Conservation (phyloP, 2,329 filamentous ascomycete genomes). For the Stachybotrys chartarum region DNA sequence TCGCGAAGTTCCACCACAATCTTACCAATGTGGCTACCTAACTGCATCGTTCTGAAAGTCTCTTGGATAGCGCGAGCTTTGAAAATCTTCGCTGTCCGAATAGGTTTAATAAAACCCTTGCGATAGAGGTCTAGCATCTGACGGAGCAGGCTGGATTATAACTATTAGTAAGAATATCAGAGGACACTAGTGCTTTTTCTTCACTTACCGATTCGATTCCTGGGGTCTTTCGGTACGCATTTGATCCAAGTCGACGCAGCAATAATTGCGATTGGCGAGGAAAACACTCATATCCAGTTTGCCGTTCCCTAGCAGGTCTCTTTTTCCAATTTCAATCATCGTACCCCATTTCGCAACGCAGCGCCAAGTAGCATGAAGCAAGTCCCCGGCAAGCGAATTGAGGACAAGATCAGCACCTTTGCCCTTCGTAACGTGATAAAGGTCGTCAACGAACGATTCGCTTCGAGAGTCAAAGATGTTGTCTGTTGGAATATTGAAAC, state of each 20-base stretch:
- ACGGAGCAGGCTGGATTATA: neutral
- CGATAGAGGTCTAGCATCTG: neutral
- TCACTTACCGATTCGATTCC: neutral
- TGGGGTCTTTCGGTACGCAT: neutral
- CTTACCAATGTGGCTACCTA: neutral
- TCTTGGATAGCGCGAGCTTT: neutral
- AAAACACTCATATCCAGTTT: slow-evolving; percentile 37
- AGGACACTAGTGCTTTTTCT: neutral
- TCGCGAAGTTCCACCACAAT: neutral
- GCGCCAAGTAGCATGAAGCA: slow-evolving; percentile 22
- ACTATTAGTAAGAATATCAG: neutral
- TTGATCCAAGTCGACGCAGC: neutral
- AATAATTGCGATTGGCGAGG: slow-evolving; percentile 18
- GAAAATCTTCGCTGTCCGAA: neutral
- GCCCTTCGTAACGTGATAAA: slow-evolving; percentile 14
- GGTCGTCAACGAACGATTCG: slow-evolving; percentile 13
- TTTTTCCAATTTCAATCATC: slow-evolving; percentile 28
- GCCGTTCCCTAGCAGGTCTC: slow-evolving; percentile 24
- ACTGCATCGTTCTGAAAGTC: neutral
- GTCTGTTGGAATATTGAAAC: slow-evolving; percentile 16
- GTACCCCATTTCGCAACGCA: slow-evolving; percentile 26
- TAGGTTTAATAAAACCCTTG: neutral
- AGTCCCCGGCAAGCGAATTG: slow-evolving; percentile 20
- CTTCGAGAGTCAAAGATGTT: slow-evolving; percentile 22
- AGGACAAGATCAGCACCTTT: slow-evolving; percentile 23